These are phyloP conservation scores for Triangularia setosa DNA, from an alignment of 2,329 filamentous ascomycete genomes.

Conservation along the genomic window DNA sequence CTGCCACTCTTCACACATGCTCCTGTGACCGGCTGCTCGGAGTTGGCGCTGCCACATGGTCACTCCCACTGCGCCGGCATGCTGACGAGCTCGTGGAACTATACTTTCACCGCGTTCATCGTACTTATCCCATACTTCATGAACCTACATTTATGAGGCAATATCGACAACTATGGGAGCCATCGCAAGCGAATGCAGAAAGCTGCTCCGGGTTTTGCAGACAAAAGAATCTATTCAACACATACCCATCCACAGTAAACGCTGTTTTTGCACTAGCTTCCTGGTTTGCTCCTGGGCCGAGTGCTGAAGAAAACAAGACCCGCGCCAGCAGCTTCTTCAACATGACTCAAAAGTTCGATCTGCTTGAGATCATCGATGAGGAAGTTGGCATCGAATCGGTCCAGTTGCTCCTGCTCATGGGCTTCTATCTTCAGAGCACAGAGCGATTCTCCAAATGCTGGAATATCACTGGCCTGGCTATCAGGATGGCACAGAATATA, in stretches of 20 bases:
- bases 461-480: conserved; percentile 27
- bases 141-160: conserved; percentile 17
- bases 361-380: conserved; percentile 8
- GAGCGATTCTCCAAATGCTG: conserved; percentile 25
- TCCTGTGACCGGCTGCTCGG: neutral
- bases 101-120: conserved; percentile 20
- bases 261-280: conserved; percentile 25
- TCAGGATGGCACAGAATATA: conserved; percentile 28
- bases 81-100: conserved; percentile 17
- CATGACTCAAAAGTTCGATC: conserved; percentile 7
- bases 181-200: neutral
- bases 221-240: conserved; percentile 4
- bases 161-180: conserved; percentile 13
- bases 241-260: conserved; percentile 18
- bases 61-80: conserved; percentile 13
- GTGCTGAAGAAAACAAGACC: neutral
- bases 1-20: neutral
- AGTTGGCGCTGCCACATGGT: neutral
- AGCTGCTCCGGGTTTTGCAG: neutral
- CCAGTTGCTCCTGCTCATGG: conserved; percentile 26
- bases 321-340: conserved; percentile 16
- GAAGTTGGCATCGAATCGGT: conserved; percentile 24
- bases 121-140: conserved; percentile 22
- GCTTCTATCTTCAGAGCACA: conserved; percentile 28
- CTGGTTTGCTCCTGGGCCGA: neutral